Conservation (phyloP, 2,329 filamentous ascomycete species). For the Trichoderma atrobrunneum region DNA sequence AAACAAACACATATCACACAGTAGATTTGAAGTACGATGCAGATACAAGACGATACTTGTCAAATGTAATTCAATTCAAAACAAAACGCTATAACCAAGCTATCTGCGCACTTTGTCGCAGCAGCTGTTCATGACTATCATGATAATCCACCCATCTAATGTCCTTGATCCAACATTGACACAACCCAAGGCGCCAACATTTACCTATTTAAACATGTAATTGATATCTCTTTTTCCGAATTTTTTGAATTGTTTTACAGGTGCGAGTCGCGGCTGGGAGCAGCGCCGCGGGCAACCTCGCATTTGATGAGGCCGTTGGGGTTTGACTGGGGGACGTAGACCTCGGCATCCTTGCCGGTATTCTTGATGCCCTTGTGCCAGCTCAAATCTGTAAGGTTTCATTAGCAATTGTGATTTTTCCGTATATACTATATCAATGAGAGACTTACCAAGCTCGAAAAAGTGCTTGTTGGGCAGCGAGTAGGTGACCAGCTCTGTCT, state of each 20-base stretch:
- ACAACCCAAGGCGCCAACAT: neutral
- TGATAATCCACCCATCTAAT: neutral
- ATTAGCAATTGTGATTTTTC: neutral
- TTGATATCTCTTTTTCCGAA: neutral
- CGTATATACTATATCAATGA: neutral
- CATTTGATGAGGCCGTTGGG: conserved; percentile 96
- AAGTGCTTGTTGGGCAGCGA: conserved; percentile 97
- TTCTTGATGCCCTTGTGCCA: conserved; percentile 97
- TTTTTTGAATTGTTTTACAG: neutral
- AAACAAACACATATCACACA: neutral
- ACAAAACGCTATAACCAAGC: conserved; percentile 7
- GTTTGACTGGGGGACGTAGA: conserved; percentile 87
- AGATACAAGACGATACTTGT: neutral
- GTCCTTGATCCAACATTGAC: neutral
- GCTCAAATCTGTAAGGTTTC: conserved; percentile 66
- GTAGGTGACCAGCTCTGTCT: conserved; percentile 73
- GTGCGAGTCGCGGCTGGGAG: neutral
- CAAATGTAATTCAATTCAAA: neutral
- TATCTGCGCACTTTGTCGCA: neutral
- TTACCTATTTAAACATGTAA: neutral
- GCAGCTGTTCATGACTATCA: neutral
- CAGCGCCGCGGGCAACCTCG: conserved; percentile 63
- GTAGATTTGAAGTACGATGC: neutral
- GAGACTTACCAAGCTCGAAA: conserved; percentile 79
- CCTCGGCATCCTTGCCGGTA: conserved; percentile 90